phyloP scores from a whole-genome alignment of 352 stramenopile species.

The Globisporangium abappressorium region DNA sequence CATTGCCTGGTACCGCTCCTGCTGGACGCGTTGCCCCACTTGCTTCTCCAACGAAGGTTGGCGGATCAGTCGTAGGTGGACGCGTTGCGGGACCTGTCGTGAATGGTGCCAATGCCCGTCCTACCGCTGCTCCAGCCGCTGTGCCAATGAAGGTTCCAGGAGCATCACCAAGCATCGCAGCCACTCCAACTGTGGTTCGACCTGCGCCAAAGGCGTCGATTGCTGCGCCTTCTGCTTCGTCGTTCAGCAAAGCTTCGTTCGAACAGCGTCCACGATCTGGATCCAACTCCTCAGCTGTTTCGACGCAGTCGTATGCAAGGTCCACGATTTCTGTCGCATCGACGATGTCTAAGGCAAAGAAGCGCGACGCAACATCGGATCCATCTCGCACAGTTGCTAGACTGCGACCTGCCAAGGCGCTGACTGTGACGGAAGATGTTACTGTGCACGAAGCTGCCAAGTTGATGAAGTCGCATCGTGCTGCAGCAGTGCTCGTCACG shows the following conservation, averaged over 20 bases:
- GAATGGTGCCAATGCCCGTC: conserved; percentile 4
- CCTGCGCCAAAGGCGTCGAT: conserved; percentile 13
- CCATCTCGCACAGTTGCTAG: conserved; percentile 71
- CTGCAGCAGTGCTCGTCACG: conserved; percentile 91
- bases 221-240: conserved; percentile 1
- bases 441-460: conserved; percentile 87
- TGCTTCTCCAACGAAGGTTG: conserved; percentile 13
- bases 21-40: conserved; percentile 9
- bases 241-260: conserved; percentile 11
- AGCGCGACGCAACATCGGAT: conserved; percentile 39
- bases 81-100: conserved; percentile 9
- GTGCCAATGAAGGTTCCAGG: conserved; percentile 9
- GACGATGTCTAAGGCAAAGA: conserved; percentile 65
- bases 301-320: conserved; percentile 69
- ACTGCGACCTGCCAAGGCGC: conserved; percentile 82
- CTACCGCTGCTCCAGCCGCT: conserved; percentile 5
- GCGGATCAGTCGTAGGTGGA: not conserved
- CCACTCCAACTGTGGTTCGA: conserved; percentile 19
- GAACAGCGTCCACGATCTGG: conserved; percentile 54
- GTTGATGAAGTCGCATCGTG: conserved; percentile 90
- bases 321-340: conserved; percentile 83
- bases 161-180: conserved; percentile 8
- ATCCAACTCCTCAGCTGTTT: conserved; percentile 73
- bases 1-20: conserved; percentile 34
- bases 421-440: conserved; percentile 77